phyloP scores from a whole-genome alignment of 2,329 filamentous ascomycete genomes.

The Diaporthe sp. region DNA sequence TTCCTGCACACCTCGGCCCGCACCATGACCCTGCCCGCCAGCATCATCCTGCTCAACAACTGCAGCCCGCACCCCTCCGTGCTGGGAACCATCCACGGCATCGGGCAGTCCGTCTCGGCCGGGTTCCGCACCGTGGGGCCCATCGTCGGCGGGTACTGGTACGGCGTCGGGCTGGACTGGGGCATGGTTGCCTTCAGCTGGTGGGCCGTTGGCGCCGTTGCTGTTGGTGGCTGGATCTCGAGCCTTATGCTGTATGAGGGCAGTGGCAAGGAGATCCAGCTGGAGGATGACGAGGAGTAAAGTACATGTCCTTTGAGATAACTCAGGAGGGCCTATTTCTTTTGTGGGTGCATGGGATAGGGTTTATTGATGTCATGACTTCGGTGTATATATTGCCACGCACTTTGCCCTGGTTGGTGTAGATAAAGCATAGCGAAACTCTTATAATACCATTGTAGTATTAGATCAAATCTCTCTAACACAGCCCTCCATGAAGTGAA shows the following conservation, averaged over 20 bases:
- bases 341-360: constrained; percentile 17
- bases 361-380: constrained; percentile 28
- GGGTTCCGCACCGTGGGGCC: constrained; percentile 66
- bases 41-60: constrained; percentile 73
- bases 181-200: constrained; percentile 63
- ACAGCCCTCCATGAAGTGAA: not conserved
- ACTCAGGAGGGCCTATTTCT: not conserved
- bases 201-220: constrained; percentile 65
- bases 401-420: constrained; percentile 22
- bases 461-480: not conserved
- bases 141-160: constrained; percentile 64
- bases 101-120: constrained; percentile 65
- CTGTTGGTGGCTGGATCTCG: constrained; percentile 69
- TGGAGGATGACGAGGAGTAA: constrained; percentile 61
- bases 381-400: constrained; percentile 31
- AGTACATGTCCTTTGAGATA: not conserved
- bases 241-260: constrained; percentile 76
- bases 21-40: constrained; percentile 75
- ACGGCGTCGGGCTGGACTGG: constrained; percentile 59
- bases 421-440: constrained; percentile 33
- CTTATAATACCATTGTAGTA: constrained; percentile 27
- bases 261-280: constrained; percentile 70
- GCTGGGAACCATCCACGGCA: constrained; percentile 69
- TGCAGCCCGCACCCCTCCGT: constrained; percentile 71
- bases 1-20: constrained; percentile 79